These are phyloP conservation scores for Aethionema arabicum DNA, from an alignment of 345 rosid genomes.

Conservation along the genomic window DNA sequence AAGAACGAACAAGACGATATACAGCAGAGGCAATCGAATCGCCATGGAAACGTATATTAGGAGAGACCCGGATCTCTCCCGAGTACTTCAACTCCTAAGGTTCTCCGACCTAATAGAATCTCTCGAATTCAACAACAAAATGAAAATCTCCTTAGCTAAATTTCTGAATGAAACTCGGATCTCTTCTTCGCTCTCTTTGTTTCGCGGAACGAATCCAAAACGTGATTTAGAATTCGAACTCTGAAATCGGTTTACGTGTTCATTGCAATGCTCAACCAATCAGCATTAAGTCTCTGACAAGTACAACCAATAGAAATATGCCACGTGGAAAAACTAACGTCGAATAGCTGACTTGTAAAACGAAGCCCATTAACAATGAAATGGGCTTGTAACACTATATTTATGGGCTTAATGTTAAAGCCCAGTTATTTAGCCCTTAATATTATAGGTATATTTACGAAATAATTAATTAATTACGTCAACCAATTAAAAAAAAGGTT, in stretches of 20 bases:
- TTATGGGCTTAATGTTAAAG: no score
- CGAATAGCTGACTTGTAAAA: slow-evolving; percentile 9
- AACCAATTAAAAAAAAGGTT: no score
- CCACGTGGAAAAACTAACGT: slow-evolving; percentile 17
- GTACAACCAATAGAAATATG: neutral
- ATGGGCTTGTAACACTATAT: neutral
- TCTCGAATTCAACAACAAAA: neutral
- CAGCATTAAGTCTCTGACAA: slow-evolving; percentile 26
- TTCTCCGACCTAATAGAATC: slow-evolving; percentile 9
- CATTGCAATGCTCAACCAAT: slow-evolving; percentile 30
- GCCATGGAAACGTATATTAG: slow-evolving; percentile 51
- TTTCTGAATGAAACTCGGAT: slow-evolving; percentile 10
- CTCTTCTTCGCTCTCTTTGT: slow-evolving; percentile 13
- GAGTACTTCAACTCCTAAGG: slow-evolving; percentile 16
- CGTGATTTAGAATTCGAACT: slow-evolving; percentile 13
- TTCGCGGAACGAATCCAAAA: slow-evolving; percentile 31
- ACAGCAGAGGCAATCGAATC: slow-evolving; percentile 43
- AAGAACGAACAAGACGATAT: slow-evolving; percentile 55
- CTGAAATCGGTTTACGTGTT: slow-evolving; percentile 25
- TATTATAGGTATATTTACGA: no score
- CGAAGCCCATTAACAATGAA: slow-evolving; percentile 1
- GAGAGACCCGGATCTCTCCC: slow-evolving; percentile 51
- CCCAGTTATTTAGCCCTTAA: no score
- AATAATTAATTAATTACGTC: no score
- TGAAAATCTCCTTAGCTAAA: slow-evolving; percentile 12